Evolutionary conservation across 805 yeast genomes (phyloP).

Genomic region (Candida krabiensis): DNA sequence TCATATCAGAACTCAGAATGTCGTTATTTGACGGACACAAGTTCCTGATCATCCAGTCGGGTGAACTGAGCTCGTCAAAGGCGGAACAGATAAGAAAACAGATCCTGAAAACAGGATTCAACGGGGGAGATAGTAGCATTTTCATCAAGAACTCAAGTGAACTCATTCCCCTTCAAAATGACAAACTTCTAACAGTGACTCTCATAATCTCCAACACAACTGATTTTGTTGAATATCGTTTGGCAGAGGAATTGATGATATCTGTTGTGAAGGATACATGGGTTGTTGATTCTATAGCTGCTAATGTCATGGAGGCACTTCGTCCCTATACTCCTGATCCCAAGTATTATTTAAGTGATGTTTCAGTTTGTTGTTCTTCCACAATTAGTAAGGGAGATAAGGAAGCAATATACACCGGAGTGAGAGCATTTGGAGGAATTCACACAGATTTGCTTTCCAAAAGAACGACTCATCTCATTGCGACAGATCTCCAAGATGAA

Average conservation of each 20-base stretch:
- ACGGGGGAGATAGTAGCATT: conserved; percentile 13
- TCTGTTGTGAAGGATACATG: conserved; percentile 67
- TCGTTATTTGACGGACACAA: conserved; percentile 17
- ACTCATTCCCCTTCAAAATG: conserved; percentile 11
- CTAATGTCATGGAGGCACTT: conserved; percentile 45
- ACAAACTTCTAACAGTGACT: conserved; percentile 25
- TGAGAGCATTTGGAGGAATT: conserved; percentile 76
- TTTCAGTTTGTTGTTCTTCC: conserved; percentile 51
- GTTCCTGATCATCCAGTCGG: conserved; percentile 19
- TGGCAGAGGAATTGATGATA: conserved; percentile 52
- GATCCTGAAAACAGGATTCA: conserved; percentile 18
- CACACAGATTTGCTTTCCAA: conserved; percentile 60
- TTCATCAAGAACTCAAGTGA: conserved; percentile 15
- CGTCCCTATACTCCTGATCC: conserved; percentile 74
- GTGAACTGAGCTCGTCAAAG: conserved; percentile 8
- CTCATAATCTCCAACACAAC: conserved; percentile 54
- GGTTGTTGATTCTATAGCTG: conserved; percentile 49
- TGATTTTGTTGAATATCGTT: conserved; percentile 51
- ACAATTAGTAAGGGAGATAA: conserved; percentile 58
- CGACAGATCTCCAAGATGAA: conserved; percentile 52
- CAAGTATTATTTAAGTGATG: conserved; percentile 57
- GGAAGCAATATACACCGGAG: conserved; percentile 68
- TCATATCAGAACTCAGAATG: conserved; percentile 4
- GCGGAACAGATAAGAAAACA: conserved; percentile 16
- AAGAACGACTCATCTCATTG: conserved; percentile 77